Evolutionary conservation across 805 yeast genomes (phyloP).

Genomic region (Metschnikowia dekortorum): DNA sequence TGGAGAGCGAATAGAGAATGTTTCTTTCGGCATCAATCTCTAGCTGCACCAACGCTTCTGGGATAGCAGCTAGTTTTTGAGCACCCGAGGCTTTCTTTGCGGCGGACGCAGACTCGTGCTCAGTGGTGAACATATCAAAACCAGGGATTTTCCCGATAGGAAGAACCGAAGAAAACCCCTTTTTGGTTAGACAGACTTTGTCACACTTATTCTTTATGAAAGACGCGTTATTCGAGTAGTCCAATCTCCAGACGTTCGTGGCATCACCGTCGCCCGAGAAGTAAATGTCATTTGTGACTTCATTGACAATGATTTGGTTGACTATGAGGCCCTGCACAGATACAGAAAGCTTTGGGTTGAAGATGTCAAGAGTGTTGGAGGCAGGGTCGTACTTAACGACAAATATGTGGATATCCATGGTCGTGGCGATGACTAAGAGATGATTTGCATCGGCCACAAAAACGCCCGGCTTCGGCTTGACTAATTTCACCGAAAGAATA

Average conservation of each 20-base stretch:
- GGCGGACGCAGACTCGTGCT: constrained; percentile 18
- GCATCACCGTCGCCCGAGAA: constrained; percentile 82
- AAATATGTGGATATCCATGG: constrained; percentile 69
- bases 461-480: constrained; percentile 75
- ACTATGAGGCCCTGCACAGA: constrained; percentile 76
- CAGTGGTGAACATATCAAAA: constrained; percentile 26
- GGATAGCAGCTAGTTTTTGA: constrained; percentile 19
- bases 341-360: constrained; percentile 78
- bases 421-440: constrained; percentile 72
- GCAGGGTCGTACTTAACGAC: constrained; percentile 56
- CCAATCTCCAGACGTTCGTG: constrained; percentile 78
- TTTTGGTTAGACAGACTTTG: constrained; percentile 75
- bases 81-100: constrained; percentile 1
- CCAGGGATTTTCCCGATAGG: constrained; percentile 34
- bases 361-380: constrained; percentile 55
- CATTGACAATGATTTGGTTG: constrained; percentile 54
- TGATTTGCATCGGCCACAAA: constrained; percentile 76
- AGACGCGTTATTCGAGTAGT: constrained; percentile 75
- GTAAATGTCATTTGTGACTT: constrained; percentile 71
- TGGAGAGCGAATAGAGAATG: constrained; percentile 75
- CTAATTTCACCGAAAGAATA: constrained; percentile 69
- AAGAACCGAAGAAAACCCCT: constrained; percentile 42
- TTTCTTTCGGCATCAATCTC: constrained; percentile 74
- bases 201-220: constrained; percentile 84
- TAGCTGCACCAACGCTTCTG: constrained; percentile 61